Evolutionary conservation across 1,139 yeast genomes (phyloP), one percentile per base, ranked within the genome.

Genomic region (Scheffersomyces cryptocercus): DNA sequence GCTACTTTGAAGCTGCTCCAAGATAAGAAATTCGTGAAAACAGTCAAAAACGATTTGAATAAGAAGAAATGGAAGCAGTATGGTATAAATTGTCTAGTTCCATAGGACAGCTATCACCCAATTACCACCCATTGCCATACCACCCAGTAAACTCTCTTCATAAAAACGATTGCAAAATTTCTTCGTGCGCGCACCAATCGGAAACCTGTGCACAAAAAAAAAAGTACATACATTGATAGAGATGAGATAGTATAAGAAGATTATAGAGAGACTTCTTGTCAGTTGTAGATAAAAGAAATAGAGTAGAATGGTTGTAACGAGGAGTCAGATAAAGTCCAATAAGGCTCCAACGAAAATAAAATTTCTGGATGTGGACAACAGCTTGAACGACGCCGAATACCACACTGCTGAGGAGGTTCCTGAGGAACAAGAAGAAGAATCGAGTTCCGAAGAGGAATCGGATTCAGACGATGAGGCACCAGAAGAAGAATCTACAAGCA

Each of bases 381-480:
- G 29, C 9, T 20, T 35, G 12, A 38, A 39, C 16, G 45, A 36
- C 31, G 36, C 38, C 31, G 62, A 57, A 35, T 53, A 49, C 36
- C 58, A 51, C 28, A 52, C 58, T 2, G 59, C 61, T 5, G 63
- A 57, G 11, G 56, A 50, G 36, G 50, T 42, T 12, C 42, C 37
- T n/a, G 51, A 49, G 15, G 50, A 40, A 6, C 48, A 42, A 26
- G 31, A 31, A 8, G 51, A 49, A 9, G 53, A 47, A 2, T 50
- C 41, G 5, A 59, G 46, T 29, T 46, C 47, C 2, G 63, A 58
- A 35, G 42, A 46, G 11, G 65, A 50, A 5, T 48, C 55, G 0
- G 70, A 62, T 11, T 51, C 57, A 13, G 69, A 67, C 37, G 79
- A 74, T 51, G 77, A 71, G n/a, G 79, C 79, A 0, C 79, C 79